phyloP scores from a whole-genome alignment of 306 rosid species.

The Dalbergia oliveri region DNA sequence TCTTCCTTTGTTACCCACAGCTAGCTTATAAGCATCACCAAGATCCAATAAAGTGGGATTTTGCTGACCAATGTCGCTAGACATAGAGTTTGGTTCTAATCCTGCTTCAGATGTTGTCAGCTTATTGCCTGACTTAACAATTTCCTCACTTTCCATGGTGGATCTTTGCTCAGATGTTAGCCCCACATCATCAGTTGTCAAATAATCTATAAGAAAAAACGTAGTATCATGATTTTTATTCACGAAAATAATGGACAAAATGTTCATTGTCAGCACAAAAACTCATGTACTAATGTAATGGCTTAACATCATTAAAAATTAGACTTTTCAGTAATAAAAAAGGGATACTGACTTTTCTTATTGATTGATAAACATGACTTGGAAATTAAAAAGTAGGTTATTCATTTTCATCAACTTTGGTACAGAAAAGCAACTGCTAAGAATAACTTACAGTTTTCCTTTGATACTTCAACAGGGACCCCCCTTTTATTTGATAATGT shows the following conservation, averaged over 20 bases:
- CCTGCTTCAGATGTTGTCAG: constrained; percentile 63
- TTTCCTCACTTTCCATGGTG: constrained; percentile 50
- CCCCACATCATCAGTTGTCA: constrained; percentile 48
- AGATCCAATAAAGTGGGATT: constrained; percentile 69
- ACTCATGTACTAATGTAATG: constrained; percentile 11
- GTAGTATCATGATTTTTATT: background rate
- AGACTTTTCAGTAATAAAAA: constrained; percentile 9
- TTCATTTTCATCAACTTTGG: constrained; percentile 38
- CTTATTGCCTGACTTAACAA: constrained; percentile 48
- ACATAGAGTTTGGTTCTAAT: constrained; percentile 53
- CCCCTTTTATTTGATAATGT: constrained; percentile 50
- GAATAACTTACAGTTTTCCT: constrained; percentile 68
- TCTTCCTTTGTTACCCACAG: constrained; percentile 67
- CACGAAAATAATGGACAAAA: constrained; percentile 35
- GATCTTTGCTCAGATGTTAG: constrained; percentile 46
- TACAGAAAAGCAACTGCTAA: constrained; percentile 35
- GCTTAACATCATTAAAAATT: background rate
- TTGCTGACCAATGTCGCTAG: constrained; percentile 64
- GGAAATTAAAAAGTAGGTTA: constrained; percentile 34
- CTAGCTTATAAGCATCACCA: constrained; percentile 94
- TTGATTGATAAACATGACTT: constrained; percentile 3
- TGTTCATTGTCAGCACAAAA: constrained; percentile 32
- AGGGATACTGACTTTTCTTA: background rate
- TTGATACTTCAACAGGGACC: constrained; percentile 53
- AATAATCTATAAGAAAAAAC: constrained; percentile 47